Conservation (phyloP, 2,329 filamentous ascomycete species). For the Sordariomycetes sp. region DNA sequence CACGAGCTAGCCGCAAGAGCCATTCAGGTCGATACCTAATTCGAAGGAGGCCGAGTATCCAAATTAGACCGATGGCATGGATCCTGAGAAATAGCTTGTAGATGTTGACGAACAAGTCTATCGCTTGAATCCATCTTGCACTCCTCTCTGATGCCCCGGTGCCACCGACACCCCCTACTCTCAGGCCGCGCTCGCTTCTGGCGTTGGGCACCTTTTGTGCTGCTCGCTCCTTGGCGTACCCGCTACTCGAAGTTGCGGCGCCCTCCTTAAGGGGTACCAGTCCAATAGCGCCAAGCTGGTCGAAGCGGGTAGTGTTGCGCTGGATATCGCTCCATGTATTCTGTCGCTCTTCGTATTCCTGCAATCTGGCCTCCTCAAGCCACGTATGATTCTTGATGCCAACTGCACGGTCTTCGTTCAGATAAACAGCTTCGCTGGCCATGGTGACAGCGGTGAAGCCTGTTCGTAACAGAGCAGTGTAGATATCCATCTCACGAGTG, state of each 20-base stretch:
- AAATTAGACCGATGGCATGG: slow-evolving; percentile 27
- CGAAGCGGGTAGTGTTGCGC: slow-evolving; percentile 36
- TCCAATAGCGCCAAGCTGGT: slow-evolving; percentile 44
- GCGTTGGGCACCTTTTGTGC: slow-evolving; percentile 45
- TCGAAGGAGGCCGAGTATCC: slow-evolving; percentile 46
- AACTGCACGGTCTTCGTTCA: slow-evolving; percentile 79
- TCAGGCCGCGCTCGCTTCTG: slow-evolving; percentile 33
- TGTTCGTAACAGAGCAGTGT: slow-evolving; percentile 76
- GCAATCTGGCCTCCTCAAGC: slow-evolving; percentile 79
- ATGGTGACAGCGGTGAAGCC: slow-evolving; percentile 86
- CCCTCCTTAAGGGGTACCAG: slow-evolving; percentile 43
- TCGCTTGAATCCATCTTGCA: slow-evolving; percentile 66
- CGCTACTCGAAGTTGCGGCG: slow-evolving; percentile 34
- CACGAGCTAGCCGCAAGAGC: slow-evolving; percentile 45
- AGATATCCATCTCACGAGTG: slow-evolving; percentile 88
- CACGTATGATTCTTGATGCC: slow-evolving; percentile 72
- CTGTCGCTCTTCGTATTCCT: slow-evolving; percentile 59
- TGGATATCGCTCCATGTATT: slow-evolving; percentile 40
- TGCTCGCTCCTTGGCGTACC: slow-evolving; percentile 63
- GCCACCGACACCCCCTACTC: slow-evolving; percentile 57
- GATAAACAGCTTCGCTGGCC: slow-evolving; percentile 89
- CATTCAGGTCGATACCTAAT: slow-evolving; percentile 31
- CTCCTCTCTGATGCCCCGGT: slow-evolving; percentile 73
- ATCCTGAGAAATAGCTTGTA: slow-evolving; percentile 30
- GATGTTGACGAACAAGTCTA: slow-evolving; percentile 70